phyloP scores from a whole-genome alignment of 768 basidiomycete genomes.

The Leccinum subtestaceum region DNA sequence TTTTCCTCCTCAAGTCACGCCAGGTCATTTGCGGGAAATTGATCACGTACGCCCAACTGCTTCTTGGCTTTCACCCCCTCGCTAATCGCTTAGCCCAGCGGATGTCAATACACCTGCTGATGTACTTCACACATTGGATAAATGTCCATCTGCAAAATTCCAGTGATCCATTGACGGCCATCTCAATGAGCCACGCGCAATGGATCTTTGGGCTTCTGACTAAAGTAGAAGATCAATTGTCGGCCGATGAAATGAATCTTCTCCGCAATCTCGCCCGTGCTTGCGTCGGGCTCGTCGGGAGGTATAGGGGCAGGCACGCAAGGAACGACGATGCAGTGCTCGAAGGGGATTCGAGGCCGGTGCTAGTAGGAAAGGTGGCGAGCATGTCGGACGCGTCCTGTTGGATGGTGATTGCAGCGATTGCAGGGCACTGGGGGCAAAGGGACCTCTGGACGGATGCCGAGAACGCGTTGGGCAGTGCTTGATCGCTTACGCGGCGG shows the following conservation, averaged over 20 bases:
- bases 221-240: constrained; percentile 64
- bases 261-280: constrained; percentile 73
- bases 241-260: constrained; percentile 74
- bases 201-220: constrained; percentile 80
- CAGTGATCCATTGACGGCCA: constrained; percentile 36
- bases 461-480: constrained; percentile 43
- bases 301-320: constrained; percentile 19
- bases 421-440: constrained; percentile 75
- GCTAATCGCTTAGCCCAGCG: constrained; percentile 41
- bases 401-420: constrained; percentile 69
- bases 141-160: constrained; percentile 52
- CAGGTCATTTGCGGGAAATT: constrained; percentile 52
- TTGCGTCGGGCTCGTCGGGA: constrained; percentile 54
- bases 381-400: constrained; percentile 48
- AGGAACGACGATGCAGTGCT: constrained; percentile 8
- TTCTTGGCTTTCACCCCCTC: not conserved
- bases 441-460: constrained; percentile 80
- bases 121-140: constrained; percentile 85
- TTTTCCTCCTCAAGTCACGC: constrained; percentile 55
- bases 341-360: constrained; percentile 1
- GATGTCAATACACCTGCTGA: constrained; percentile 69
- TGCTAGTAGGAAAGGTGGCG: constrained; percentile 20
- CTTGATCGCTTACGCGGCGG: constrained; percentile 8
- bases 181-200: constrained; percentile 58
- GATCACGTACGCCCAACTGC: constrained; percentile 53